phyloP scores from a whole-genome alignment of 2,329 filamentous ascomycete species.

The Plectosphaerella sp. region DNA sequence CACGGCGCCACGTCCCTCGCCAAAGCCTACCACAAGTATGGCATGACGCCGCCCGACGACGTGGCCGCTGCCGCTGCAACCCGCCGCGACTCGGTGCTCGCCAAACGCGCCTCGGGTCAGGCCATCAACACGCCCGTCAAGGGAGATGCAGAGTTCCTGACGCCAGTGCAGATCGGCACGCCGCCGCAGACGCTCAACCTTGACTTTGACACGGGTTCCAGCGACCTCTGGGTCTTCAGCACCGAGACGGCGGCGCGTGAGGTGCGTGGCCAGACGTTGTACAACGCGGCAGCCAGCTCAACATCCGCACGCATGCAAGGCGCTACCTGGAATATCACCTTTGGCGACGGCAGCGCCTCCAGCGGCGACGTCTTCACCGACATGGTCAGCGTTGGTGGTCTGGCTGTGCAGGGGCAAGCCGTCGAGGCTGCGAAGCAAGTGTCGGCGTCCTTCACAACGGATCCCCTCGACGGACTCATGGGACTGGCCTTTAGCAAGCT shows the following conservation, averaged over 20 bases:
- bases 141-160: constrained; percentile 31
- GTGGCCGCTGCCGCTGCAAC: not conserved
- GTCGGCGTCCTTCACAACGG: constrained; percentile 30
- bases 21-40: not conserved
- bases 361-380: constrained; percentile 39
- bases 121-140: not conserved
- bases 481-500: constrained; percentile 37
- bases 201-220: constrained; percentile 37
- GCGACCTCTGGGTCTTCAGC: constrained; percentile 45
- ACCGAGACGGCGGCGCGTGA: constrained; percentile 30
- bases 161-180: constrained; percentile 55
- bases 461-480: constrained; percentile 33
- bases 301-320: constrained; percentile 31
- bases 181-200: constrained; percentile 32
- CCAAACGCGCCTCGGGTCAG: not conserved
- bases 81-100: not conserved
- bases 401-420: constrained; percentile 33
- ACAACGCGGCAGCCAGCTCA: constrained; percentile 31
- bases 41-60: not conserved
- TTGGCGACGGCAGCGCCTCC: constrained; percentile 37
- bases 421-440: constrained; percentile 37
- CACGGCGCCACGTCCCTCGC: not conserved
- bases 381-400: constrained; percentile 33
- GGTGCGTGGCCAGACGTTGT: constrained; percentile 33
- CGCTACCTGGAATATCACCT: constrained; percentile 34